A percentile compares a stretch with the other conserved stretches of the same genome.
Evolutionary conservation across 192 early-diverging fungal species (phyloP).

Genomic region (Backusella morwellensis): DNA sequence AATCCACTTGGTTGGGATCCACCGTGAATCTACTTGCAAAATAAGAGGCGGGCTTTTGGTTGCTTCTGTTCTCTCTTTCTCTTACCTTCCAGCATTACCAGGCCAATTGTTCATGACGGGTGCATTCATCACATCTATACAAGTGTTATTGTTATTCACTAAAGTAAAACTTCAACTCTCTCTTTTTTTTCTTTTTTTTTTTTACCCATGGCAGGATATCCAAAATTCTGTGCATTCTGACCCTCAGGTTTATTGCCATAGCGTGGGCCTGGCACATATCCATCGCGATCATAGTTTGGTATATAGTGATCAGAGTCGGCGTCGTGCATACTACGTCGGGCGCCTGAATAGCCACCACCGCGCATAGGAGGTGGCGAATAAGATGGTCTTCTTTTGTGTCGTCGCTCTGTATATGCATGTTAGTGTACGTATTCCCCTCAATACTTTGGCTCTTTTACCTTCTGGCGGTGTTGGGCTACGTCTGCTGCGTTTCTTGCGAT

Average conservation of each 20-base stretch:
- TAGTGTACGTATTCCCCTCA: too few species aligned
- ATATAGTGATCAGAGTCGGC: constrained; percentile 62
- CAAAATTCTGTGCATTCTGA: not conserved
- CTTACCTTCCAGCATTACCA: constrained; percentile 2
- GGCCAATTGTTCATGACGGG: constrained; percentile 15
- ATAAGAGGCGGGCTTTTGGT: too few species aligned
- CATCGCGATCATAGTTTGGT: constrained; percentile 85
- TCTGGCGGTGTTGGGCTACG: constrained; percentile 35
- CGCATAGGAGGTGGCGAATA: constrained; percentile 21
- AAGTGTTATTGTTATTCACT: not conserved
- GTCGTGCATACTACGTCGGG: constrained; percentile 16
- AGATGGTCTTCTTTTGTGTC: constrained; percentile 26
- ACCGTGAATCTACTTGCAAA: constrained; percentile 25
- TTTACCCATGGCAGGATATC: constrained; percentile 21
- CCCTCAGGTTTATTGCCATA: constrained; percentile 40
- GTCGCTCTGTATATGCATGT: constrained; percentile 7
- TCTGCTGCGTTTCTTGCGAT: constrained; percentile 27
- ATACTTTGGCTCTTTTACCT: constrained; percentile 7
- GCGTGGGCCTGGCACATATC: constrained; percentile 59
- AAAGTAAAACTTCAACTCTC: not conserved
- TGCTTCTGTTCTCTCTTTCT: too few species aligned
- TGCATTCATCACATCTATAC: constrained; percentile 12
- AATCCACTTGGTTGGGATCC: constrained; percentile 78
- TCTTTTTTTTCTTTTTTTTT: not conserved
- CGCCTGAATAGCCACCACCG: not conserved